Conservation (phyloP, 2,329 filamentous ascomycete species). For the Leptographium wingfieldii region DNA sequence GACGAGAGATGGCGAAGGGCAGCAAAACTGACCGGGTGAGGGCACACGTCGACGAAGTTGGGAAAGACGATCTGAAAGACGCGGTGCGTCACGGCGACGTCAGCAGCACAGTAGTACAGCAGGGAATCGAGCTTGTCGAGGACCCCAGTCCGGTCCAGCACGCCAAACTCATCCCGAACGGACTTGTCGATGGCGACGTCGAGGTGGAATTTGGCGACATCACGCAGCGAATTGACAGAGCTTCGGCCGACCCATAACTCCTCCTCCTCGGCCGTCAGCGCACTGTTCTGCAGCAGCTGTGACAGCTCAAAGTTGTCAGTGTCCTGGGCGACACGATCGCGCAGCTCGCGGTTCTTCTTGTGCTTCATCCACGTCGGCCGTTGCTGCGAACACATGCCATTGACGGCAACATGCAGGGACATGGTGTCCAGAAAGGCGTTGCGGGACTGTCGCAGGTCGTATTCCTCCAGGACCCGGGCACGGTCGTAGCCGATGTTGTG, state of each 20-base stretch:
- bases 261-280: conserved; percentile 71
- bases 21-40: conserved; percentile 94
- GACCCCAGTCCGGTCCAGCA: conserved; percentile 61
- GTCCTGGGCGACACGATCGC: conserved; percentile 64
- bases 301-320: conserved; percentile 60
- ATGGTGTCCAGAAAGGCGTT: conserved; percentile 94
- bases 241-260: conserved; percentile 93
- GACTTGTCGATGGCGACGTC: conserved; percentile 85
- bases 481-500: conserved; percentile 96
- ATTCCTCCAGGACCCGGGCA: conserved; percentile 80
- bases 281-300: conserved; percentile 53
- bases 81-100: conserved; percentile 83
- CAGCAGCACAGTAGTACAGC: conserved; percentile 86
- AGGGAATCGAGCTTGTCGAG: conserved; percentile 64
- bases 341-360: conserved; percentile 74
- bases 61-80: conserved; percentile 94
- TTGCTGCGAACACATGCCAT: conserved; percentile 97
- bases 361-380: conserved; percentile 96
- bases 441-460: conserved; percentile 65
- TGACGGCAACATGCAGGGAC: conserved; percentile 94
- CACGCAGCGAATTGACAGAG: conserved; percentile 85
- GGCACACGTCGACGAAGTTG: conserved; percentile 77
- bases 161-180: conserved; percentile 73
- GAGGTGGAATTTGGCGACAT: conserved; percentile 94
- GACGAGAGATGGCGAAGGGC: conserved; percentile 86